phyloP scores from a whole-genome alignment of 179 eudicot species.

The Beta lomatogona region DNA sequence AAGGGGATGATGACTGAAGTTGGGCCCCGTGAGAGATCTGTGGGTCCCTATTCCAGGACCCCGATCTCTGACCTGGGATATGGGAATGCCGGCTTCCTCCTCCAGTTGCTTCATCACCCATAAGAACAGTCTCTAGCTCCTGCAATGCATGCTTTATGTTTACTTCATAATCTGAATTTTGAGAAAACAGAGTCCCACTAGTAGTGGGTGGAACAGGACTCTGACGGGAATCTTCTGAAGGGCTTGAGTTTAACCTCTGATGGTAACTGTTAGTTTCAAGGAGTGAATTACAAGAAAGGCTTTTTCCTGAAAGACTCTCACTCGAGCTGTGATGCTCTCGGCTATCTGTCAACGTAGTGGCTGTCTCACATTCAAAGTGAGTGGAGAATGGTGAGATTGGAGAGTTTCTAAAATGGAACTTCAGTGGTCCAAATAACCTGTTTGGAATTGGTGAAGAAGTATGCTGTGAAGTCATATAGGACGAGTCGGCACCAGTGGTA shows the following conservation, averaged over 20 bases:
- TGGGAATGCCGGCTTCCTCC: slow-evolving; percentile 45
- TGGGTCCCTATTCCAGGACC: slow-evolving; percentile 28
- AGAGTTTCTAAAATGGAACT: slow-evolving; percentile 46
- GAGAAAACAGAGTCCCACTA: slow-evolving; percentile 26
- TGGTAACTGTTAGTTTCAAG: slow-evolving; percentile 39
- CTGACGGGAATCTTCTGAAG: slow-evolving; percentile 32
- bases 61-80: slow-evolving; percentile 28
- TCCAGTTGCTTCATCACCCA: slow-evolving; percentile 50
- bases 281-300: slow-evolving; percentile 56
- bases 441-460: slow-evolving; percentile 43
- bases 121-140: slow-evolving; percentile 70
- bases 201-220: slow-evolving; percentile 18
- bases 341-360: slow-evolving; percentile 50
- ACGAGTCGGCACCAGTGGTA: slow-evolving; percentile 39
- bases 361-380: slow-evolving; percentile 48
- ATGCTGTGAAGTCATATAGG: slow-evolving; percentile 44
- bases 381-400: slow-evolving; percentile 57
- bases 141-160: slow-evolving; percentile 47
- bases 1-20: slow-evolving; percentile 35
- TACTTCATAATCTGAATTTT: slow-evolving; percentile 35
- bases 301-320: slow-evolving; percentile 46
- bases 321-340: slow-evolving; percentile 62
- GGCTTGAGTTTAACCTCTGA: slow-evolving; percentile 42
- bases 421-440: slow-evolving; percentile 43
- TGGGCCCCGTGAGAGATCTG: slow-evolving; percentile 25